A percentile compares a stretch with the other conserved stretches of the same genome.
Evolutionary conservation across 176 grass and related monocot species (phyloP).

Genomic region (Hordeum marinum): DNA sequence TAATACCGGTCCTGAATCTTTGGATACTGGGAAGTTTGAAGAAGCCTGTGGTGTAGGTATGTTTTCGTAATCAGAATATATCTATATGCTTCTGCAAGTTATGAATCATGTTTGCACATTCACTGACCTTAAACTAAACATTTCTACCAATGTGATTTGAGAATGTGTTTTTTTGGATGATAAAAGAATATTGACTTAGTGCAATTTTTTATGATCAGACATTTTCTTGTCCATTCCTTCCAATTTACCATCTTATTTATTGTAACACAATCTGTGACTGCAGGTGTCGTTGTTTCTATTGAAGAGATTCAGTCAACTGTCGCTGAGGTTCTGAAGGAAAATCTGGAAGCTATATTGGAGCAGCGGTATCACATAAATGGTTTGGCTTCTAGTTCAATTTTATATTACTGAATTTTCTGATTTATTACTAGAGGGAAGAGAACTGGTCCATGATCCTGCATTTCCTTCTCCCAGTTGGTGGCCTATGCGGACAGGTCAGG

Average conservation of each 20-base stretch:
- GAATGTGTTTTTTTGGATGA: background rate
- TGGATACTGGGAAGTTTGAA: slow-evolving; percentile 69
- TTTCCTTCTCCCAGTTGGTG: slow-evolving; percentile 56
- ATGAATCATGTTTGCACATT: background rate
- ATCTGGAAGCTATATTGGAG: slow-evolving; percentile 88
- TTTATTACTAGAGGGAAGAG: background rate
- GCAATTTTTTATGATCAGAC: background rate
- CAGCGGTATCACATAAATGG: slow-evolving; percentile 95
- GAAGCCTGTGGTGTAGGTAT: slow-evolving; percentile 91
- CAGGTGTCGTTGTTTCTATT: slow-evolving; percentile 79
- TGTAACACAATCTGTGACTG: slow-evolving; percentile 21
- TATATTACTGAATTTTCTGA: slow-evolving; percentile 5
- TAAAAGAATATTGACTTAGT: background rate
- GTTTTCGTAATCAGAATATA: slow-evolving; percentile 1
- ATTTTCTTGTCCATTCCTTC: slow-evolving; percentile 1
- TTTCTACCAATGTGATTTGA: background rate
- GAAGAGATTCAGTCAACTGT: slow-evolving; percentile 87
- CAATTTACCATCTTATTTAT: slow-evolving; percentile 7
- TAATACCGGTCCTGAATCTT: slow-evolving; percentile 61
- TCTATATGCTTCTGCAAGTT: slow-evolving; percentile 1
- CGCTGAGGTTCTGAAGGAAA: slow-evolving; percentile 54
- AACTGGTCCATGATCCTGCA: slow-evolving; percentile 20
- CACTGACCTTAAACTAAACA: background rate
- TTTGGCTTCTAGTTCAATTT: slow-evolving; percentile 25
- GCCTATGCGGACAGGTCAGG: slow-evolving; percentile 83